These are phyloP conservation scores for Paramarasmius palmivorus DNA, from an alignment of 1,284 basidiomycete species.

Conservation along the genomic window DNA sequence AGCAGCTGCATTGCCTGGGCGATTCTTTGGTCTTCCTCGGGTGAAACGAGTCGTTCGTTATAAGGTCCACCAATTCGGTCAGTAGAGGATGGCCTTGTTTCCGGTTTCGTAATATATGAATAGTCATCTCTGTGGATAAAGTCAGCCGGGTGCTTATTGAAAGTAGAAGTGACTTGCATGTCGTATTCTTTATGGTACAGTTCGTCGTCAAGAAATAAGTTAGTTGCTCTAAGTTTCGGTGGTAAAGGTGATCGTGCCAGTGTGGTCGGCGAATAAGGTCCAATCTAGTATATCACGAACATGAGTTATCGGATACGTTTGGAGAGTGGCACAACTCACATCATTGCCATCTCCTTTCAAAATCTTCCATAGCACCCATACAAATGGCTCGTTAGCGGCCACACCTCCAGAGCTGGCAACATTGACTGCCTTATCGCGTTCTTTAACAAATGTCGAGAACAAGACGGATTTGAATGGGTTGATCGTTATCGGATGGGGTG, in stretches of 20 bases:
- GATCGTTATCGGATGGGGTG: constrained; percentile 70
- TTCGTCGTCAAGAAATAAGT: constrained; percentile 65
- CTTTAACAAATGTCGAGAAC: constrained; percentile 61
- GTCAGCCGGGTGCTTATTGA: constrained; percentile 19
- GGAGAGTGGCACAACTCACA: constrained; percentile 46
- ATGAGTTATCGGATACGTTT: no score
- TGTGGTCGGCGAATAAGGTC: constrained; percentile 71
- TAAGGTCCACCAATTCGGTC: constrained; percentile 21
- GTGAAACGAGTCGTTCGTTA: constrained; percentile 24
- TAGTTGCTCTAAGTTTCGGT: constrained; percentile 66
- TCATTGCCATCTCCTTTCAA: constrained; percentile 76
- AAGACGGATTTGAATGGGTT: constrained; percentile 77
- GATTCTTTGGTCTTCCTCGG: constrained; percentile 37
- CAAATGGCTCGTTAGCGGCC: constrained; percentile 69
- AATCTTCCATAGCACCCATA: constrained; percentile 84
- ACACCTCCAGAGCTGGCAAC: constrained; percentile 51
- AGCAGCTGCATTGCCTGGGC: constrained; percentile 63
- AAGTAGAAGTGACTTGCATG: constrained; percentile 31
- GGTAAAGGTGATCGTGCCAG: constrained; percentile 69
- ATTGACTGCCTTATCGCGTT: constrained; percentile 57
- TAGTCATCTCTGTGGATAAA: constrained; percentile 36
- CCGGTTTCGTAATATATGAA: constrained; percentile 38
- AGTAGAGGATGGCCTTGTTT: constrained; percentile 30
- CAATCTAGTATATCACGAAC: no score
- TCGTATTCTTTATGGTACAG: constrained; percentile 47